phyloP scores from a whole-genome alignment of 306 rosid species.

The Spatholobus suberectus region DNA sequence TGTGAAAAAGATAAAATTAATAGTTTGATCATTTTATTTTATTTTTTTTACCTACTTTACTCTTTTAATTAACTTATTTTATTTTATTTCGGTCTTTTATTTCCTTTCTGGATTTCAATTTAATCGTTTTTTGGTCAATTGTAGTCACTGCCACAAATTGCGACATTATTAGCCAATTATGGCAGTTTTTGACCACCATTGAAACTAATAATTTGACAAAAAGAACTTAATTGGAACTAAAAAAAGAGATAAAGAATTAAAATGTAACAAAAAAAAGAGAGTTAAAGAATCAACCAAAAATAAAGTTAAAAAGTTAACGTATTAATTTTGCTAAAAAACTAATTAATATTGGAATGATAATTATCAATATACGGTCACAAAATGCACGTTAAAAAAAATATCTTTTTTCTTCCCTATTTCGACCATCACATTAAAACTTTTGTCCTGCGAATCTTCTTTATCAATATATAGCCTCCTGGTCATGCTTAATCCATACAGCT shows the following conservation, averaged over 20 bases:
- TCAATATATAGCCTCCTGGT: background rate
- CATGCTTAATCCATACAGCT: background rate
- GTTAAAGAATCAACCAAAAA: background rate
- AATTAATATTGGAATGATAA: background rate
- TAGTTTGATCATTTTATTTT: too few relatives aligned
- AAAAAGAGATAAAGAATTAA: background rate
- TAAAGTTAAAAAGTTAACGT: background rate
- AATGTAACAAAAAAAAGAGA: background rate
- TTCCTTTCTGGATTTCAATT: too few relatives aligned
- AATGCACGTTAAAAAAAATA: background rate
- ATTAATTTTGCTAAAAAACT: background rate
- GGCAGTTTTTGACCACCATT: background rate
- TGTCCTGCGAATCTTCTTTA: background rate
- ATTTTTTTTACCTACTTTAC: too few relatives aligned
- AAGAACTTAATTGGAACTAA: background rate
- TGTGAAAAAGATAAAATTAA: too few relatives aligned
- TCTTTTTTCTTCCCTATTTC: background rate
- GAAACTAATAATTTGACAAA: background rate
- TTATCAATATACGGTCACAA: background rate
- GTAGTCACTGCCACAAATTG: too few relatives aligned
- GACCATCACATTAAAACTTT: background rate
- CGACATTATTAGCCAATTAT: background rate
- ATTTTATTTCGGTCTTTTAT: too few relatives aligned
- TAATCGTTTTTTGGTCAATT: too few relatives aligned
- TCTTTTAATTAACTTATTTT: too few relatives aligned